A percentile compares a stretch with the other conserved stretches of the same genome.
Evolutionary conservation across 176 grass and related monocot species (phyloP).

Genomic region (Puya raimondii): DNA sequence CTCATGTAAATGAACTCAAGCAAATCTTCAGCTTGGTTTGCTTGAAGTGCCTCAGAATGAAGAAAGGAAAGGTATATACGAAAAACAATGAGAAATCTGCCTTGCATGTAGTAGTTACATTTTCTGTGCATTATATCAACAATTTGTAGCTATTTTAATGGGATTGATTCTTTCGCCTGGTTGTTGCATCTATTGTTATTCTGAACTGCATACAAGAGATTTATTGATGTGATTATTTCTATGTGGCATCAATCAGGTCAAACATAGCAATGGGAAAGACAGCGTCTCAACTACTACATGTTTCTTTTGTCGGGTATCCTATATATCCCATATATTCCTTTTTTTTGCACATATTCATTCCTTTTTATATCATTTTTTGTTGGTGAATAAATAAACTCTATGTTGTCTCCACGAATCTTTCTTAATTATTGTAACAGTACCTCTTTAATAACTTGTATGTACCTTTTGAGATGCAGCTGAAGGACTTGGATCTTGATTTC

Average conservation of each 20-base stretch:
- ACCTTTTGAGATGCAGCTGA: no score
- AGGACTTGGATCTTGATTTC: no score
- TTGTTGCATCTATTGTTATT: no score
- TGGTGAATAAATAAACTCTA: not conserved
- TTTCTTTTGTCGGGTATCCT: conserved; percentile 63
- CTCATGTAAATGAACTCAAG: conserved; percentile 61
- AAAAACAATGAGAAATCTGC: not conserved
- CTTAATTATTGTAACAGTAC: no score
- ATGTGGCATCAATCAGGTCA: conserved; percentile 37
- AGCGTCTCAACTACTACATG: conserved; percentile 45
- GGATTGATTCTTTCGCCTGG: no score
- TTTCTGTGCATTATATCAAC: not conserved
- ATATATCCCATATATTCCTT: not conserved
- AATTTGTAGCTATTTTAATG: no score
- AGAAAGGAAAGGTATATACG: conserved; percentile 64
- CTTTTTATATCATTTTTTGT: conserved; percentile 3
- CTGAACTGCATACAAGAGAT: not conserved
- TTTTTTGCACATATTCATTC: not conserved
- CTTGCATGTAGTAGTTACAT: not conserved
- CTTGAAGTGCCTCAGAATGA: conserved; percentile 71
- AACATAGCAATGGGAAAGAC: conserved; percentile 35
- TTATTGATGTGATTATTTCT: conserved; percentile 1
- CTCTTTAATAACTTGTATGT: no score
- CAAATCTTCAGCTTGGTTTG: conserved; percentile 64
- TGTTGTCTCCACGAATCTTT: no score